Evolutionary conservation across 495 filamentous ascomycete genomes (phyloP).

Genomic region (Lophiostoma macrostomum): DNA sequence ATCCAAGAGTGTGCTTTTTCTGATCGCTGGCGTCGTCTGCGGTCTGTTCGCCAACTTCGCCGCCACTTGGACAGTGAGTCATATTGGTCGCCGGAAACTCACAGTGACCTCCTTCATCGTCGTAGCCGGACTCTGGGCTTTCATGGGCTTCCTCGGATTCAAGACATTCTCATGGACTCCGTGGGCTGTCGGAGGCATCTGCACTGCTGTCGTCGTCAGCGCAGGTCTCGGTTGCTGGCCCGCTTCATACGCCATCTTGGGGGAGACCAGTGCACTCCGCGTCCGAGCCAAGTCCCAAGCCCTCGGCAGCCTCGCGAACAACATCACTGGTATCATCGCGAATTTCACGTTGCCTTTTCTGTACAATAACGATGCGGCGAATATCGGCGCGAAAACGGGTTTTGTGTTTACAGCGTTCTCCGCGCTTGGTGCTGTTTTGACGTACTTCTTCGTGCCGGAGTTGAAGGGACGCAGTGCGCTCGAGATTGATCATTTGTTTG

Average conservation of each 20-base stretch:
- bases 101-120: neutral
- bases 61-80: constrained; percentile 10
- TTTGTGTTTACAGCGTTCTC: constrained; percentile 10
- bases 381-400: constrained; percentile 19
- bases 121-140: neutral
- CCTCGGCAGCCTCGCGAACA: constrained; percentile 9
- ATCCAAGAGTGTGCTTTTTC: constrained; percentile 7
- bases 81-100: constrained; percentile 9
- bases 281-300: constrained; percentile 16
- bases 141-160: constrained; percentile 18
- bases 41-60: constrained; percentile 9
- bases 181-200: constrained; percentile 9
- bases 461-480: constrained; percentile 19
- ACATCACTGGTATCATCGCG: constrained; percentile 5
- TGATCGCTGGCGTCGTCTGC: constrained; percentile 15
- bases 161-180: neutral
- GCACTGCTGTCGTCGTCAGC: constrained; percentile 1
- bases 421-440: constrained; percentile 1
- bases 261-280: constrained; percentile 8
- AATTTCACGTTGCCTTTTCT: constrained; percentile 11
- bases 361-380: constrained; percentile 12
- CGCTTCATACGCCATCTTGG: constrained; percentile 13
- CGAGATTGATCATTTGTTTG: constrained; percentile 27
- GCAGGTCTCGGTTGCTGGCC: constrained; percentile 22
- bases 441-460: constrained; percentile 18